Base-by-base conservation (phyloP, 495 filamentous ascomycete genomes). In the Penicillium subrubescens region DNA sequence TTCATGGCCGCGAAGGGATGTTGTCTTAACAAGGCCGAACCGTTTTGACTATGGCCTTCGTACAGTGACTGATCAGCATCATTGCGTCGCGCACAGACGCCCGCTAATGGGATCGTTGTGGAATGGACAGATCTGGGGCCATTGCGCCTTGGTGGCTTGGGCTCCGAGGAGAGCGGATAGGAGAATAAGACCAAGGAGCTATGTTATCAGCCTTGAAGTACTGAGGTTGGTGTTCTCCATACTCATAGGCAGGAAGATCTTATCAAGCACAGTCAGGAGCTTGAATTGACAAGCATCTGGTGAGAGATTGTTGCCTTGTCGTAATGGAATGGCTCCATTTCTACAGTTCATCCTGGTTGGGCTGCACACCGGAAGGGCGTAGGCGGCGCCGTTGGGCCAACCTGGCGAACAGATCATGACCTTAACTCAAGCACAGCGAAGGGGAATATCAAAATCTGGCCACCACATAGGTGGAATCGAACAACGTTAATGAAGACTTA, bases 61-160 rank as follows among this genome's bases (percentile, higher is more conserved):
- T 48, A 64, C 27, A 39, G 59, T 50, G 57, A 67, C 39, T 48
- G 69, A 73, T 73, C 64, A 65, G 60, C 68, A 65, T 61, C 64
- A 55, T 60, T 62, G 53, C 37, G 58, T 59, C 62, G 60, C 63
- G 71, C 71, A 73, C 71, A 71, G 71, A 73, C 66, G 34, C 23
- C 43, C 66, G 60, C 62, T 65, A 63, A 63, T 39, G 43, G 50
- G 67, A 63, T 62, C 59, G 55, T 50, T 44, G 57, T 59, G 64
- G 59, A 65, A 67, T 65, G 54, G 53, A 63, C 50, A 62, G 55
- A 71, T 67, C 66, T 61, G 71, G 68, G 71, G 68, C 65, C 44
- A 0, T 33, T 33, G 31, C 2, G 31, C 31, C 37, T 61, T 58
- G 52, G 64, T 57, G 61, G 63, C 34, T 46, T 48, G 39, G 27